These are phyloP conservation scores for Grigorovia transvaalensis DNA, from an alignment of 805 yeast genomes.

Conservation along the genomic window DNA sequence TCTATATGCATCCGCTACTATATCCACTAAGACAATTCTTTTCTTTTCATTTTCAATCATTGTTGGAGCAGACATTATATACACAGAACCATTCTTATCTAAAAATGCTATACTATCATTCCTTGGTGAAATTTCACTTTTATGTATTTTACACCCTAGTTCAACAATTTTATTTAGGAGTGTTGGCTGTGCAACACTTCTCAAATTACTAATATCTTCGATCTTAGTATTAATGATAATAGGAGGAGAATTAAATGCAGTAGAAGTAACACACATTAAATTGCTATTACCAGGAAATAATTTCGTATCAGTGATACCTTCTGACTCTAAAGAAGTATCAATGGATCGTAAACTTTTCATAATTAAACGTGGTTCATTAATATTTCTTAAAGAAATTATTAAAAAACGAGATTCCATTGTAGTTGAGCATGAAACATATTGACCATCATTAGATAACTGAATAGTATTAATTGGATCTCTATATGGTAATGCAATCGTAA, in stretches of 20 bases:
- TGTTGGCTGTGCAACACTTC: constrained; percentile 48
- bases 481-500: constrained; percentile 74
- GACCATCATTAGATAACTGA: constrained; percentile 61
- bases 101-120: constrained; percentile 78
- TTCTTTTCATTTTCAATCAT: constrained; percentile 47
- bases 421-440: constrained; percentile 59
- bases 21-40: constrained; percentile 47
- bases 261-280: constrained; percentile 46
- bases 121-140: constrained; percentile 66
- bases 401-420: constrained; percentile 67
- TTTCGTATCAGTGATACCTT: constrained; percentile 75
- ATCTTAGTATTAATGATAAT: constrained; percentile 57
- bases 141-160: constrained; percentile 70
- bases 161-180: constrained; percentile 59
- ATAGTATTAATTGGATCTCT: constrained; percentile 73
- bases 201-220: constrained; percentile 31
- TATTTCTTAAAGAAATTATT: constrained; percentile 56
- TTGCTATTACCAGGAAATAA: constrained; percentile 58
- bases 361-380: constrained; percentile 52
- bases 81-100: constrained; percentile 69
- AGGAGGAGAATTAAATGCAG: constrained; percentile 56
- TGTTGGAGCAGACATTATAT: constrained; percentile 53
- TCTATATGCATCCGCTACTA: constrained; percentile 65
- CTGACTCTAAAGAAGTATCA: constrained; percentile 64
- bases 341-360: constrained; percentile 57